Base-by-base conservation (phyloP, 768 basidiomycete species). In the Phylloporus sp. region DNA sequence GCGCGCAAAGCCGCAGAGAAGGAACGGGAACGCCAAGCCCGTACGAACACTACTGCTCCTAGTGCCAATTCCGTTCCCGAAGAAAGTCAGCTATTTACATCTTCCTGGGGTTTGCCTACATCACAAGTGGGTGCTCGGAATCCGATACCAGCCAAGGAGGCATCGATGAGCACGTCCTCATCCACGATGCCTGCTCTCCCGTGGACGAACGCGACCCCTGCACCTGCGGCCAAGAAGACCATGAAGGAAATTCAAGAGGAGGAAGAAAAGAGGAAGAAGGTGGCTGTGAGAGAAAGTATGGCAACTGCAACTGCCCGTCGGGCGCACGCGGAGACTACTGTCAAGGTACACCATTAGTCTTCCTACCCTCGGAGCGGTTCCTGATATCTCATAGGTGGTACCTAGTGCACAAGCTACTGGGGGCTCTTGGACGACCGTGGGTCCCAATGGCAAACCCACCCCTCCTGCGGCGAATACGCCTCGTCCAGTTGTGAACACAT, bases 201-300 rank as follows among this genome's bases (percentile, higher is more conserved):
- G 17, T 95, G 92, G 90, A 86, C 83, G 9, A 81, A 75, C 56
- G 69, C 77, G 14, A 69, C 67, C 21, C 83, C 81, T 60, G 65
- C 75, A 7, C 69, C 70, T 9, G 62, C 72, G 3, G 63, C 76
- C 7, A 94, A 91, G 74, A 96, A 92, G 75, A 89, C 90, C 2
- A 85, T 99, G 84, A 97, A 95, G 72, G 93, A 99, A 71, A 99
- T 99, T 32, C 90, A 95, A 61, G 95, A 98, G 67, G 96, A 99
- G 58, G 96, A 99, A 61, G 91, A 95, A 67, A 79, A 72, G 53
- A 78, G 86, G 52, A 93, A 91, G 74, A 87, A 83, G 66, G 57
- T 69, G 23, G 73, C 73, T 1, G 67, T 71, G 7, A 84, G 83
- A 64, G 81, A 87, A 53, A 80, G 74, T 43, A 71, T 72, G 44